These are phyloP conservation scores for Epichloe hybrida DNA, from an alignment of 2,329 filamentous ascomycete genomes.

Conservation along the genomic window DNA sequence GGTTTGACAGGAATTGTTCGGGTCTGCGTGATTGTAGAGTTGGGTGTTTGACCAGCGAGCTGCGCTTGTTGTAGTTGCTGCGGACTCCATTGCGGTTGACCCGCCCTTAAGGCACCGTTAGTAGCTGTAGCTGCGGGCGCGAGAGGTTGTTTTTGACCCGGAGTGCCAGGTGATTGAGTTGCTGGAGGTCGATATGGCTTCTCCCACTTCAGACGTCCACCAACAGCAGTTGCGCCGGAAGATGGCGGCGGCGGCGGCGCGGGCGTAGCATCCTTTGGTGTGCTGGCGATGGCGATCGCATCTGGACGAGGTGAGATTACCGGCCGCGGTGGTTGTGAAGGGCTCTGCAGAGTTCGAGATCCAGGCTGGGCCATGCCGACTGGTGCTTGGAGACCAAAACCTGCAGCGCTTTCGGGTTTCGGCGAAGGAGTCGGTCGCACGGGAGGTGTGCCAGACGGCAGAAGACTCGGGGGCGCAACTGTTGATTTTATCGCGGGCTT, in stretches of 20 bases:
- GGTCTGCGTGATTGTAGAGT: slow-evolving; percentile 5
- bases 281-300: slow-evolving; percentile 10
- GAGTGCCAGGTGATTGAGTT: slow-evolving; percentile 5
- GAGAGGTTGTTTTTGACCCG: slow-evolving; percentile 9
- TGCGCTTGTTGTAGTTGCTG: slow-evolving; percentile 8
- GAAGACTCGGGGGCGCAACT: slow-evolving; percentile 17
- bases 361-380: slow-evolving; percentile 18
- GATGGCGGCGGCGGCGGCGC: background rate
- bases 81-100: slow-evolving; percentile 5
- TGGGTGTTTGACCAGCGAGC: background rate
- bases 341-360: slow-evolving; percentile 19
- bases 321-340: slow-evolving; percentile 18
- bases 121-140: background rate
- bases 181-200: slow-evolving; percentile 26
- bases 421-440: slow-evolving; percentile 16
- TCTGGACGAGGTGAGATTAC: slow-evolving; percentile 23
- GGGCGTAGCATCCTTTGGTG: slow-evolving; percentile 15
- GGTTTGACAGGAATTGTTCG: slow-evolving; percentile 15
- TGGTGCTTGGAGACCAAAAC: slow-evolving; percentile 25
- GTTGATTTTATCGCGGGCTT: slow-evolving; percentile 11
- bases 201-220: slow-evolving; percentile 25
- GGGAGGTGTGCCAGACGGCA: slow-evolving; percentile 15
- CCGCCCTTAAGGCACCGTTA: background rate
- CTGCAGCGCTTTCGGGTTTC: slow-evolving; percentile 17
- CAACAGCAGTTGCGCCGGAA: background rate